Evolutionary conservation across 371 early-diverging fungal species (phyloP).

Genomic region (Mortierella sp.): DNA sequence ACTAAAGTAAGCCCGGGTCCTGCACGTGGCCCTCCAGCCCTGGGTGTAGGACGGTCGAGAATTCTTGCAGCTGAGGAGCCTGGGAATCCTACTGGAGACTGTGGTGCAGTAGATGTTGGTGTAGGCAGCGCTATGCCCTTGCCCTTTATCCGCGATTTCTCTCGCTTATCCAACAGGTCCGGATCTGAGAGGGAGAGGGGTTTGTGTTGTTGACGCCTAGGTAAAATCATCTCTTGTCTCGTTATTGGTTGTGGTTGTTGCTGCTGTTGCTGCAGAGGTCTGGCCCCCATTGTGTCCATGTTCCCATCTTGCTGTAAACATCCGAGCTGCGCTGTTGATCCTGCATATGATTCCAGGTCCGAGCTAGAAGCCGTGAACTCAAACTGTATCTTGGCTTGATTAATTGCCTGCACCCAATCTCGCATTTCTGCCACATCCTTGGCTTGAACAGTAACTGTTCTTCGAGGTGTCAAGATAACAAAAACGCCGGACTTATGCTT

Average conservation of each 20-base stretch:
- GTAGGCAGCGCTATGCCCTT: constrained; percentile 4
- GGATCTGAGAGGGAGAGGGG: constrained; percentile 41
- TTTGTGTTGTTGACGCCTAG: constrained; percentile 14
- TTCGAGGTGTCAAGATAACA: constrained; percentile 79
- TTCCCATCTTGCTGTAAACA: background rate
- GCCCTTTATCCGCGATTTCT: constrained; percentile 12
- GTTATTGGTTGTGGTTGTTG: background rate
- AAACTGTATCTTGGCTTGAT: constrained; percentile 64
- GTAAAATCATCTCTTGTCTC: constrained; percentile 16
- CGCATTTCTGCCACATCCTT: constrained; percentile 69
- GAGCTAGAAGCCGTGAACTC: constrained; percentile 45
- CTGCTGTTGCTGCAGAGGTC: constrained; percentile 7
- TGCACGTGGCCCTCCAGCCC: background rate
- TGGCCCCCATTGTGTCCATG: background rate
- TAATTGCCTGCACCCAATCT: constrained; percentile 76
- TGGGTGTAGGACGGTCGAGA: constrained; percentile 15
- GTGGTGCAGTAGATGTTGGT: background rate
- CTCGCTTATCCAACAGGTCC: constrained; percentile 23
- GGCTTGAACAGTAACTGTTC: constrained; percentile 84
- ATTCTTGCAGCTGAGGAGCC: constrained; percentile 10
- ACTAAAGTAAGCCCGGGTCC: constrained; percentile 23
- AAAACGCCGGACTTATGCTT: constrained; percentile 79
- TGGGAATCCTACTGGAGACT: background rate
- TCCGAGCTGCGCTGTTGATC: constrained; percentile 28
- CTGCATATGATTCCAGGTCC: constrained; percentile 41